Evolutionary conservation across 2,329 filamentous ascomycete genomes (phyloP).

Genomic region (Epichloe typhina): DNA sequence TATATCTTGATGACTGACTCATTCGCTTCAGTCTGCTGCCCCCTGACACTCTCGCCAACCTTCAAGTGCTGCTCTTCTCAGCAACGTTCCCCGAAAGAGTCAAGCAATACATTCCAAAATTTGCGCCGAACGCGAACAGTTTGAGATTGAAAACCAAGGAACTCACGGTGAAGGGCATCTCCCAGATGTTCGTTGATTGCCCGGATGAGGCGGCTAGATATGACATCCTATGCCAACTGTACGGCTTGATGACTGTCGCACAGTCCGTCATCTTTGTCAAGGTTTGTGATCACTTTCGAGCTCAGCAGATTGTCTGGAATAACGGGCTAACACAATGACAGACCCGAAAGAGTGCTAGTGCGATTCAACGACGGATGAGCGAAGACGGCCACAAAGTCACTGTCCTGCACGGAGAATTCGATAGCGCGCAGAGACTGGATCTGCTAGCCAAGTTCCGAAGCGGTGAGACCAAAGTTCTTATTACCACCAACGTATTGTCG

Average conservation of each 20-base stretch:
- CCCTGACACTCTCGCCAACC: conserved; percentile 39
- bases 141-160: conserved; percentile 83
- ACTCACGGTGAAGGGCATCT: conserved; percentile 91
- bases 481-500: conserved; percentile 92
- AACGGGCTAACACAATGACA: conserved; percentile 22
- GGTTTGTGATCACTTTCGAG: conserved; percentile 32
- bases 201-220: conserved; percentile 74
- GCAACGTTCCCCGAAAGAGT: conserved; percentile 86
- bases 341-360: conserved; percentile 73
- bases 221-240: conserved; percentile 77
- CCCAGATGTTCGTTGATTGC: conserved; percentile 95
- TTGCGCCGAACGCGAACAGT: conserved; percentile 74
- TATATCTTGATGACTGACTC: conserved; percentile 1
- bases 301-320: background rate
- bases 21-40: conserved; percentile 33
- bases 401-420: conserved; percentile 76
- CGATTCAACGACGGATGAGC: conserved; percentile 77
- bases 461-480: conserved; percentile 86
- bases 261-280: conserved; percentile 97
- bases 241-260: conserved; percentile 89
- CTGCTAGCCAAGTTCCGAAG: conserved; percentile 78
- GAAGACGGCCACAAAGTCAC: conserved; percentile 85
- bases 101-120: conserved; percentile 67
- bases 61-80: conserved; percentile 92
- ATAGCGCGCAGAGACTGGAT: conserved; percentile 68